These are phyloP conservation scores for Pleurotus eryngii DNA, from an alignment of 768 basidiomycete species.

Conservation along the genomic window DNA sequence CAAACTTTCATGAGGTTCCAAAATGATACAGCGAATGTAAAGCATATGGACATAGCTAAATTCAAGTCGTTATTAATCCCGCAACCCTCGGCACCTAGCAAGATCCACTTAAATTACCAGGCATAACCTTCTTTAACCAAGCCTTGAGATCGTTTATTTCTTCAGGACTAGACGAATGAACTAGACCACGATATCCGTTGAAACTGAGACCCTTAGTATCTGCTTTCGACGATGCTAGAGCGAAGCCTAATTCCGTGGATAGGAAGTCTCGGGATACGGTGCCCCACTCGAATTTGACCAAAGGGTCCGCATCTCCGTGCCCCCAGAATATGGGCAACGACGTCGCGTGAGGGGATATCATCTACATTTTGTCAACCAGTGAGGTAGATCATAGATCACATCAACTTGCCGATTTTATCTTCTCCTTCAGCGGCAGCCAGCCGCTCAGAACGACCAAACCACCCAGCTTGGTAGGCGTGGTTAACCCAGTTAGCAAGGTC, in stretches of 20 bases:
- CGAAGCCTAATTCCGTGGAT: slow-evolving; percentile 13
- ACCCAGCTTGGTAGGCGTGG: slow-evolving; percentile 31
- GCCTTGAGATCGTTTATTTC: slow-evolving; percentile 15
- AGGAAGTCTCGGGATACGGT: slow-evolving; percentile 14
- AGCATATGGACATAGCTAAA: not conserved
- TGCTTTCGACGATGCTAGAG: not conserved
- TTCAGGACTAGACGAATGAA: slow-evolving; percentile 11
- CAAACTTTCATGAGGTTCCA: slow-evolving; percentile 4
- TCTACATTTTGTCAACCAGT: slow-evolving; percentile 5
- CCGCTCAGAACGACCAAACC: slow-evolving; percentile 40
- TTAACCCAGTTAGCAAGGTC: slow-evolving; percentile 37
- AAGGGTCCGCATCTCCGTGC: slow-evolving; percentile 15
- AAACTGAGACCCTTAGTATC: slow-evolving; percentile 12
- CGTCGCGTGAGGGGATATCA: slow-evolving; percentile 12
- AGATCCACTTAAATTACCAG: slow-evolving; percentile 3
- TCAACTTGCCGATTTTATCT: slow-evolving; percentile 32
- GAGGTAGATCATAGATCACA: not conserved
- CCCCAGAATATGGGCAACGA: slow-evolving; percentile 20
- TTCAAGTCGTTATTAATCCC: not conserved
- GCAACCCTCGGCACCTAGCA: not conserved
- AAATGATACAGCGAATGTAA: not conserved
- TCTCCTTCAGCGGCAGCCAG: slow-evolving; percentile 40
- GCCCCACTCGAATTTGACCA: slow-evolving; percentile 13
- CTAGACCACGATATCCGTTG: slow-evolving; percentile 11
- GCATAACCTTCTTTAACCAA: slow-evolving; percentile 16